A percentile compares a stretch with the other conserved stretches of the same genome.
Evolutionary conservation across 1,139 yeast genomes (phyloP).

Genomic region (Sugiyamaella castrensis): DNA sequence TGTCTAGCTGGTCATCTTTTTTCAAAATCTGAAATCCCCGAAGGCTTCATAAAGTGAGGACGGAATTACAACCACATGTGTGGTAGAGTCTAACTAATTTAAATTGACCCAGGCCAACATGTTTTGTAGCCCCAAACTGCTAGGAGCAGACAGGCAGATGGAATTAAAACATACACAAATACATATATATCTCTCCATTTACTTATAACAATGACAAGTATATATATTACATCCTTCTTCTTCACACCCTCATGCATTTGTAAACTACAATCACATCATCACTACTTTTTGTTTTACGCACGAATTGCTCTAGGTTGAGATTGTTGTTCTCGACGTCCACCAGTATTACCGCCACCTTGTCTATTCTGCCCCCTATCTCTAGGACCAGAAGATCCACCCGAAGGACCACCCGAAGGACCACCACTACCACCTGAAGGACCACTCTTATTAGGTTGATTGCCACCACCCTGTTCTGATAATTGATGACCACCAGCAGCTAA

Average conservation of each 20-base stretch:
- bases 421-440: conserved; percentile 17
- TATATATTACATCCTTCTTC: no score
- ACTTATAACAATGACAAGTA: no score
- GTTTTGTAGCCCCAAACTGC: no score
- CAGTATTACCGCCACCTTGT: conserved; percentile 12
- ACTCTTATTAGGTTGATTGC: conserved; percentile 15
- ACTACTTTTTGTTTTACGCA: conserved; percentile 11
- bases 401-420: conserved; percentile 14
- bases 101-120: no score
- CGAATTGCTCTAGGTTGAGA: conserved; percentile 20
- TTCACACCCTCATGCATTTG: background rate
- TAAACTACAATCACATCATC: conserved; percentile 8
- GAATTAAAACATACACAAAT: no score
- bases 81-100: no score
- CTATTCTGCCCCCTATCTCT: conserved; percentile 16
- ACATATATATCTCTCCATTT: no score
- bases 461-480: conserved; percentile 22
- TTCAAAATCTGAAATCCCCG: no score
- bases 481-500: conserved; percentile 73
- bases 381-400: conserved; percentile 15
- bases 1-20: no score
- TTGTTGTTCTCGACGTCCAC: conserved; percentile 14
- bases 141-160: no score
- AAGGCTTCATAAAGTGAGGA: no score
- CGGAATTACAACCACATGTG: no score